Evolutionary conservation across 495 filamentous ascomycete species (phyloP), one percentile per base, ranked within the genome.

Genomic region (Penicillium manginii): DNA sequence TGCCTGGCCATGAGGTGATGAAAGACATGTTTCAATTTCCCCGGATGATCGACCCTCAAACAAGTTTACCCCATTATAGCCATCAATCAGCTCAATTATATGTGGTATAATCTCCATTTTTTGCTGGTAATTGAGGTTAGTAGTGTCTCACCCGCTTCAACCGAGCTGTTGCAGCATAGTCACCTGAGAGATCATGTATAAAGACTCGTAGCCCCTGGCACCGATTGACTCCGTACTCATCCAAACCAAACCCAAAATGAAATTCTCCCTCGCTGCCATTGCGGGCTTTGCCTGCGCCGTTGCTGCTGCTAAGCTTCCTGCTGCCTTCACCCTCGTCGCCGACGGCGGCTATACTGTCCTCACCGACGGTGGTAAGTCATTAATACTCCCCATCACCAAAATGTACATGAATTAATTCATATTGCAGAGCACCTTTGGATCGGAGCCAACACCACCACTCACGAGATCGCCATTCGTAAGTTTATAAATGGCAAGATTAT

Each of bases 311-410:
- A 57, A 60, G 32, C 67, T 74, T 33, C 72, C 72, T 37, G 23
- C 61, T 50, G 62, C 67, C 52, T 72, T 74, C 59, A 69, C 69
- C 26, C 69, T 74, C 22, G 69, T 72, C 48, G 69, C 66, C 42
- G 65, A 72, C 15, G 72, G 64, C 26, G 68, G 70, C 35, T 55
- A 53, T 19, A 70, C 72, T 23, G 65, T 71, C 52, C 65, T 71
- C 14, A 74, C 72, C 11, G 66, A 74, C 43, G 69, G 69, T 52
- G 33, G 70, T 73, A 66, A n/a, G 70, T 57, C 10, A 29, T 14
- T 15, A 23, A 6, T n/a, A 12, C 15, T 23, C 26, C 19, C 39
- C 22, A 23, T 29, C n/a, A 8, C 15, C 3, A 10, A 8, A 35
- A 49, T 23, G 45, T 43, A 43, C 15, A 17, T 17, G 15, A 19